Conservation (phyloP, 23 red algal genomes). For the Gracilaria vermiculophylla region DNA sequence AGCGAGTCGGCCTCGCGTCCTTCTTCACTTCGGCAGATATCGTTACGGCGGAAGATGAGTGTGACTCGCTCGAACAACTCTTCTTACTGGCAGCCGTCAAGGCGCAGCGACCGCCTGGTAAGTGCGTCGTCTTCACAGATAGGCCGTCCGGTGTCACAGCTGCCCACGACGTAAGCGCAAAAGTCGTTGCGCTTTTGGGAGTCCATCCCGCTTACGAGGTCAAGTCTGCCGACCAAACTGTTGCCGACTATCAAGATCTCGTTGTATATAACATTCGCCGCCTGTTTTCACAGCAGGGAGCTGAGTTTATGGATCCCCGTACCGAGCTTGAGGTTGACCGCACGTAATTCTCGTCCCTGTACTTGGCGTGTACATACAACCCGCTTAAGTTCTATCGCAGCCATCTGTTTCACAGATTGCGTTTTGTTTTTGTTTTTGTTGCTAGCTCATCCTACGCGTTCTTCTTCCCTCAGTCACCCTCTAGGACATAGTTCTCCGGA, state of each 20-base stretch:
- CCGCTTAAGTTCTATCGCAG: not conserved
- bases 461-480: not conserved
- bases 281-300: conserved; percentile 83
- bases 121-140: conserved; percentile 91
- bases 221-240: conserved; percentile 72
- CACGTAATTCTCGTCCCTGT: not conserved
- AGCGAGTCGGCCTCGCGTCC: conserved; percentile 38
- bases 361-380: not conserved
- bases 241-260: conserved; percentile 78
- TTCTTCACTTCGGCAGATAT: conserved; percentile 60
- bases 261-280: conserved; percentile 80
- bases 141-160: conserved; percentile 70
- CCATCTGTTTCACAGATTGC: conserved; percentile 21
- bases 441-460: not conserved
- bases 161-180: conserved; percentile 82
- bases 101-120: conserved; percentile 78
- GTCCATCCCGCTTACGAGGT: conserved; percentile 87
- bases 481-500: conserved; percentile 42
- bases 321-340: conserved; percentile 63
- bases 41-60: conserved; percentile 78
- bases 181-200: conserved; percentile 81
- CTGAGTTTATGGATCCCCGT: conserved; percentile 50
- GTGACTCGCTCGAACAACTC: conserved; percentile 76
- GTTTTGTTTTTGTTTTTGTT: conserved; percentile 20
- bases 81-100: conserved; percentile 71